Conservation (phyloP, 2,329 filamentous ascomycete genomes). For the Drechslerella coelobrocha region DNA sequence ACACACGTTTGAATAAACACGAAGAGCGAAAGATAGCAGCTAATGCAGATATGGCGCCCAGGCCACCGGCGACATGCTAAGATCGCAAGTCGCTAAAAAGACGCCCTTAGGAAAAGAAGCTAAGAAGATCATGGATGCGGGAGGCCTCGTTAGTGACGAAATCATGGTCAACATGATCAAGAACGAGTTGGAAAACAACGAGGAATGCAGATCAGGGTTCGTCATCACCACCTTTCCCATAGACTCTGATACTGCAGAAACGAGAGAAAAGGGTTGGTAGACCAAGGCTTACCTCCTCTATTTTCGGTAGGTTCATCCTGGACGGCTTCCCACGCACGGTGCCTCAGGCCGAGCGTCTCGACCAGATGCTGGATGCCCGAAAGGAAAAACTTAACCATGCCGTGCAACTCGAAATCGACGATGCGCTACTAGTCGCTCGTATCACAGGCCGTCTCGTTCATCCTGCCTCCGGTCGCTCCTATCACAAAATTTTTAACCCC, state of each 20-base stretch:
- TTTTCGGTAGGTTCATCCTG: conserved; percentile 77
- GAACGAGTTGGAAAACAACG: conserved; percentile 90
- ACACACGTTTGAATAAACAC: conserved; percentile 5
- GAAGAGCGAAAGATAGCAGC: no score
- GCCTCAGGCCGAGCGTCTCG: conserved; percentile 90
- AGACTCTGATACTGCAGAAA: conserved; percentile 11
- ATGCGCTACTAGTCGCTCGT: conserved; percentile 87
- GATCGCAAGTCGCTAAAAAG: conserved; percentile 97
- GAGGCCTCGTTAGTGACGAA: conserved; percentile 95
- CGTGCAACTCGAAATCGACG: conserved; percentile 95
- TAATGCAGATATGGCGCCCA: no score
- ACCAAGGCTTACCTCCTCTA: conserved; percentile 39
- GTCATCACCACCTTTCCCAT: conserved; percentile 55
- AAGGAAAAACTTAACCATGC: conserved; percentile 90
- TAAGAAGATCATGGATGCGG: conserved; percentile 99
- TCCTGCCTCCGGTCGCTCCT: conserved; percentile 92
- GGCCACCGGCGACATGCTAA: conserved; percentile 99
- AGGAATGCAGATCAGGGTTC: conserved; percentile 95
- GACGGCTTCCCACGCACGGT: conserved; percentile 98
- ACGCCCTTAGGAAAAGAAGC: conserved; percentile 91
- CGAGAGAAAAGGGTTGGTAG: not conserved
- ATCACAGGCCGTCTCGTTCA: conserved; percentile 97
- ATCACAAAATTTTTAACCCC: conserved; percentile 99
- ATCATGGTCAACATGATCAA: conserved; percentile 99
- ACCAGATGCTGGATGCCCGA: conserved; percentile 82